phyloP scores from a whole-genome alignment of 1,284 basidiomycete species.

The Wolfiporia cocos region DNA sequence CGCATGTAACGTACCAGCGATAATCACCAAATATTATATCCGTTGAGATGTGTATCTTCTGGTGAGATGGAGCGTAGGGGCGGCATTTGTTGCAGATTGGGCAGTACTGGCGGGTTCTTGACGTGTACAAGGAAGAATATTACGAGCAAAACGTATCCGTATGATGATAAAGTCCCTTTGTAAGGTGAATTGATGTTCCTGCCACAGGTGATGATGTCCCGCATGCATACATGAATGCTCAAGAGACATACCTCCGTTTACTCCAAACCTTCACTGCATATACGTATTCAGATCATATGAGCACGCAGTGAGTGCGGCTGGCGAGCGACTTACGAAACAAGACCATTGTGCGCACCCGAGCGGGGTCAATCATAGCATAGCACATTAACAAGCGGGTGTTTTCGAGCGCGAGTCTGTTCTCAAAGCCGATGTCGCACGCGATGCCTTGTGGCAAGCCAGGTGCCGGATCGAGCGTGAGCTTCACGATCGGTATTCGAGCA shows the following conservation, averaged over 20 bases:
- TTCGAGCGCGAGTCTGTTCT: constrained; percentile 94
- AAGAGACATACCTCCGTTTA: constrained; percentile 71
- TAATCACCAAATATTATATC: constrained; percentile 74
- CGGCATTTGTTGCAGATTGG: constrained; percentile 87
- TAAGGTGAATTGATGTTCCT: constrained; percentile 99
- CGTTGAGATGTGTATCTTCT: constrained; percentile 85
- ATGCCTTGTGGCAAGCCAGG: constrained; percentile 87
- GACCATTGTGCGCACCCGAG: constrained; percentile 89
- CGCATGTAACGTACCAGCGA: background rate
- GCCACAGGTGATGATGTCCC: no score
- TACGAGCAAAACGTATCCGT: constrained; percentile 96
- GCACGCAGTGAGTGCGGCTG: background rate
- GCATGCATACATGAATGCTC: background rate
- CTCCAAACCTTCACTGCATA: constrained; percentile 94
- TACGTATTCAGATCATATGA: constrained; percentile 1
- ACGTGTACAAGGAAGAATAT: constrained; percentile 97
- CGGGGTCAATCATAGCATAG: constrained; percentile 96
- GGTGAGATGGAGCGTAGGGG: constrained; percentile 79
- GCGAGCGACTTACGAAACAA: constrained; percentile 87
- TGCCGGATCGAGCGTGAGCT: constrained; percentile 89
- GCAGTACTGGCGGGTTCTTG: constrained; percentile 90
- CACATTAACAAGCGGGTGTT: constrained; percentile 95
- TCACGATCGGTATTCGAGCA: constrained; percentile 98
- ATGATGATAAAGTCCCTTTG: constrained; percentile 93
- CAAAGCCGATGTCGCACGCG: constrained; percentile 97